Conservation (phyloP, 371 early-diverging fungal genomes). For the Encephalitozoon cuniculi region DNA sequence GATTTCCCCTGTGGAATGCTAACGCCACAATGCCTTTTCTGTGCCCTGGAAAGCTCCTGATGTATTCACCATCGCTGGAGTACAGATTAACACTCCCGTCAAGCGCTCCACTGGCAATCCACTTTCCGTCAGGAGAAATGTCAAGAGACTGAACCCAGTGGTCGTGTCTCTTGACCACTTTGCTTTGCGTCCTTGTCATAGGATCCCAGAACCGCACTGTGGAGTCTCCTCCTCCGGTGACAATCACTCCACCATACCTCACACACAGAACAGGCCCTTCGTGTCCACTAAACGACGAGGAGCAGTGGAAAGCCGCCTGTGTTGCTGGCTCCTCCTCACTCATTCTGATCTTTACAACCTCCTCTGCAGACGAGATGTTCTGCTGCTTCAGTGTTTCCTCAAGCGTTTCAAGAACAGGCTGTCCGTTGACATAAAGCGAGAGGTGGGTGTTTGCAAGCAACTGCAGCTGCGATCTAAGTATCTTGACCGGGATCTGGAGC, state of each 20-base stretch:
- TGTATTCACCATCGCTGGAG: slow-evolving; percentile 61
- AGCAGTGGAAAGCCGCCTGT: slow-evolving; percentile 52
- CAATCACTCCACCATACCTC: slow-evolving; percentile 72
- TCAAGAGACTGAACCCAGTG: slow-evolving; percentile 78
- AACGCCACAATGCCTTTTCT: slow-evolving; percentile 75
- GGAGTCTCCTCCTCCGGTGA: slow-evolving; percentile 80
- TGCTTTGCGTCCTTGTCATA: slow-evolving; percentile 65
- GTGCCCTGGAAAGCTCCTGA: slow-evolving; percentile 72
- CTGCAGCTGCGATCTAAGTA: slow-evolving; percentile 35
- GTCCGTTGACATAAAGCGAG: slow-evolving; percentile 46
- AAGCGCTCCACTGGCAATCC: slow-evolving; percentile 77
- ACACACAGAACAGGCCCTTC: slow-evolving; percentile 79
- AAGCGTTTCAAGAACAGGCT: slow-evolving; percentile 33
- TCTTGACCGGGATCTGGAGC: slow-evolving; percentile 42
- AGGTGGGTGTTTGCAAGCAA: slow-evolving; percentile 23
- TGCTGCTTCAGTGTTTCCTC: slow-evolving; percentile 60
- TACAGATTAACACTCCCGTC: slow-evolving; percentile 73
- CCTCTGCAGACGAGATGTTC: slow-evolving; percentile 60
- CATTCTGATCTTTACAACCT: slow-evolving; percentile 41
- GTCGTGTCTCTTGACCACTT: slow-evolving; percentile 64
- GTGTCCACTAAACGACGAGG: slow-evolving; percentile 65
- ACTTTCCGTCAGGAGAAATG: slow-evolving; percentile 71
- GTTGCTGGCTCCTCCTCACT: slow-evolving; percentile 20
- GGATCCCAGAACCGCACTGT: slow-evolving; percentile 90
- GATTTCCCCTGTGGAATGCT: slow-evolving; percentile 66